Percentiles rank a stretch among this genome's conserved stretches.
phyloP scores from a whole-genome alignment of 331 rosid genomes.

The Quercus lobata region DNA sequence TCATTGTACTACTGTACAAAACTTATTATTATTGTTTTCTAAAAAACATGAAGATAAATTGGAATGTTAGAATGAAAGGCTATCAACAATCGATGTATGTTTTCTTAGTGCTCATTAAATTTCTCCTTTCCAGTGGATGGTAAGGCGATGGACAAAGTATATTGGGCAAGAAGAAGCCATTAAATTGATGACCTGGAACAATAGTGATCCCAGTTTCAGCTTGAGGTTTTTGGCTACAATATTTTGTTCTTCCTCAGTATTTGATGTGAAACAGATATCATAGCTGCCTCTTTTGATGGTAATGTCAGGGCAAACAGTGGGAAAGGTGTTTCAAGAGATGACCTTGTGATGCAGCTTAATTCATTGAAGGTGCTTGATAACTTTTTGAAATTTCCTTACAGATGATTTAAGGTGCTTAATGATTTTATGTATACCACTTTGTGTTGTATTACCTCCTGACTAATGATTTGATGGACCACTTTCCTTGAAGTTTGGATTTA shows the following conservation, averaged over 20 bases:
- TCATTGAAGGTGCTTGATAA: constrained; percentile 51
- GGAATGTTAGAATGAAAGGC: background rate
- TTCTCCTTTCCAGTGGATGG: constrained; percentile 72
- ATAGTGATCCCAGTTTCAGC: constrained; percentile 79
- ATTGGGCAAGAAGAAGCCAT: constrained; percentile 82
- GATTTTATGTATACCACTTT: constrained; percentile 10
- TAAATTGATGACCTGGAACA: constrained; percentile 82
- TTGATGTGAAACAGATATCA: constrained; percentile 1
- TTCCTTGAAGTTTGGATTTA: background rate
- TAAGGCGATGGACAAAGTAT: constrained; percentile 78
- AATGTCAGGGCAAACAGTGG: constrained; percentile 62
- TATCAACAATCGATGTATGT: background rate
- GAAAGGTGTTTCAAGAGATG: constrained; percentile 67
- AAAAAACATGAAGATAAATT: background rate
- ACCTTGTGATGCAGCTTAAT: constrained; percentile 59
- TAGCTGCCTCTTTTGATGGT: constrained; percentile 11
- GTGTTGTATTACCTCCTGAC: constrained; percentile 9
- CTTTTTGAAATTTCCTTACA: background rate
- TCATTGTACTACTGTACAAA: background rate
- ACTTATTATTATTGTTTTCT: background rate
- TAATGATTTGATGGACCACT: background rate
- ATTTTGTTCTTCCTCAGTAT: constrained; percentile 13
- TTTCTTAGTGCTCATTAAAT: background rate
- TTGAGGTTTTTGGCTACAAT: constrained; percentile 48
- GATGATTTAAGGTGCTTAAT: constrained; percentile 18